Base-by-base conservation (phyloP, 2,329 filamentous ascomycete species). In the Alternaria sp. region DNA sequence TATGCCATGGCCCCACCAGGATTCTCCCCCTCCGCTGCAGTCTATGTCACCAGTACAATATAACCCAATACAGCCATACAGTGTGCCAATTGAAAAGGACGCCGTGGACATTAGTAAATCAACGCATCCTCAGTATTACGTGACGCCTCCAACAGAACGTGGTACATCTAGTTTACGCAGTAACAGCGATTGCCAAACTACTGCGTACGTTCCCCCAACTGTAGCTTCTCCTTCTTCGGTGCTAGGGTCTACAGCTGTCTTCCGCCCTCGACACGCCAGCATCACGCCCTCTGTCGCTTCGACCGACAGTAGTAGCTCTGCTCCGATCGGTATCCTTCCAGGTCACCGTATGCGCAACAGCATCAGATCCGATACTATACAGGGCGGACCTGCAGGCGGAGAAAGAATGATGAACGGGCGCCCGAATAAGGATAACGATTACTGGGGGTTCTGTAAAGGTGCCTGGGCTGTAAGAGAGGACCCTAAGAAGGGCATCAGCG, bases 401-500 rank as follows among this genome's bases (percentile, higher is more conserved):
- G 65, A 73, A 14, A 67, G 58, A n/a, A 75, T 74, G 67, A 75
- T 79, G 67, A 54, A 64, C 18, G 76, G 76, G 40, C 76, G 78
- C 4, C 76, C 78, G 1, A 75, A 73, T 67, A 79, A 78, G 62
- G 69, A 72, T n/a, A 80, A 80, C 63, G 71, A 75, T 60, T 80
- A 79, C 67, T 79, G 75, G 74, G 78, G 78, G 20, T 80, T 80
- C 67, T 80, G 78, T 68, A 79, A 79, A 69, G 78, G 78, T 34
- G 72, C 78, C 2, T 80, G 78, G 78, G 69, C 69, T 1, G 64
- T 72, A 3, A 73, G 77, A 34, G 75, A 77, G 62, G 75, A 79
- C 14, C 20, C 64, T 2, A 74, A 72, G 25, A 76, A 76, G n/a
- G 78, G 77, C 1, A 65, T 80, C 0, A 34, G 38, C 0, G 38